Evolutionary conservation across 2,329 filamentous ascomycete species (phyloP).

Genomic region (Cadophora malorum): DNA sequence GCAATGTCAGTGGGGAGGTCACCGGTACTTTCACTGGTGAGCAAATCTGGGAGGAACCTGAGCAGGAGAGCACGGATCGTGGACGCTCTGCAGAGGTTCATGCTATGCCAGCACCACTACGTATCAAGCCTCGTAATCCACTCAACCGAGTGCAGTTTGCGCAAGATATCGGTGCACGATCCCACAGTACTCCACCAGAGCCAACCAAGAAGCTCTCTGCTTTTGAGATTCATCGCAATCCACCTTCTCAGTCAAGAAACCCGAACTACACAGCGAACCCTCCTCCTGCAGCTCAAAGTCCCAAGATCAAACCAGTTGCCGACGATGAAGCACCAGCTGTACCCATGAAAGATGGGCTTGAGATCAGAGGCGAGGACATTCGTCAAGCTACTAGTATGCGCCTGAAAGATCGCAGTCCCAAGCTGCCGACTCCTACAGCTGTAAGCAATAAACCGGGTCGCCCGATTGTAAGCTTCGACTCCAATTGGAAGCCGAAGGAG

Average conservation of each 20-base stretch:
- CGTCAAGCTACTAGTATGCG: conserved; percentile 88
- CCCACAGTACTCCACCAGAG: conserved; percentile 52
- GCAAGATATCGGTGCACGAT: conserved; percentile 49
- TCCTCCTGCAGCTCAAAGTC: conserved; percentile 42
- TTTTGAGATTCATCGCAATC: conserved; percentile 83
- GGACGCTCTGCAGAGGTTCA: conserved; percentile 38
- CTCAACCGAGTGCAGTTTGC: conserved; percentile 65
- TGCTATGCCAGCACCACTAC: conserved; percentile 55
- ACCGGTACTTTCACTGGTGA: conserved; percentile 71
- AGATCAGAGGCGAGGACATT: conserved; percentile 87
- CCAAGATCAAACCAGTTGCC: conserved; percentile 31
- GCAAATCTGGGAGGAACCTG: conserved; percentile 89
- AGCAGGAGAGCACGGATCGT: conserved; percentile 49
- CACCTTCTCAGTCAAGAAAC: conserved; percentile 82
- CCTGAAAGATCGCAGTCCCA: conserved; percentile 83
- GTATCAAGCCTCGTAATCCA: conserved; percentile 68
- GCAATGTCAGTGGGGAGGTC: conserved; percentile 74
- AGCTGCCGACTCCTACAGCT: conserved; percentile 84
- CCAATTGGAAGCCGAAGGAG: conserved; percentile 72
- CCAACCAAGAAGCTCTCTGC: conserved; percentile 50
- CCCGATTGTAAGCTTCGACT: conserved; percentile 97
- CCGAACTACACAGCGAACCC: conserved; percentile 77
- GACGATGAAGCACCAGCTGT: conserved; percentile 29
- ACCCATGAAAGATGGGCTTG: conserved; percentile 72
- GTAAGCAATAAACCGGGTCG: conserved; percentile 90